Evolutionary conservation across 2,329 filamentous ascomycete genomes (phyloP).

Genomic region (Talaromyces sp.): DNA sequence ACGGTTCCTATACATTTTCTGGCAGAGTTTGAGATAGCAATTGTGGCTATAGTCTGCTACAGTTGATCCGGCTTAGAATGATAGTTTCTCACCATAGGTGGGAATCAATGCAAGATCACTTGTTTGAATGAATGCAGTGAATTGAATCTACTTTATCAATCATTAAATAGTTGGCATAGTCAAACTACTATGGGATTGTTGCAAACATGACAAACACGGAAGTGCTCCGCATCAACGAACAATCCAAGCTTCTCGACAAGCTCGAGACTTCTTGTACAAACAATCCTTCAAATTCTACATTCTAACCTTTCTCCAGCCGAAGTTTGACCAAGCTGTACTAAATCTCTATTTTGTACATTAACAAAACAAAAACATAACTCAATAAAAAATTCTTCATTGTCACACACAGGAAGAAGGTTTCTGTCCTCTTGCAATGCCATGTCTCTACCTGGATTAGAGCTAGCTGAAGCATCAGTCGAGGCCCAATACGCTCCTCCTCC

Average conservation of each 20-base stretch:
- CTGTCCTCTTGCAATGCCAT: conserved; percentile 40
- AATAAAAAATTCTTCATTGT: neutral
- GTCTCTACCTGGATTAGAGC: conserved; percentile 70
- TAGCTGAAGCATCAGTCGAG: conserved; percentile 57
- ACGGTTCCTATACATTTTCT: conserved; percentile 6
- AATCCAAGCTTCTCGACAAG: neutral
- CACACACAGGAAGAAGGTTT: neutral
- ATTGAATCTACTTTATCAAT: neutral
- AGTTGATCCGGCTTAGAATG: neutral
- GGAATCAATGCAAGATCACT: neutral
- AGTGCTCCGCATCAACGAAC: conserved; percentile 1
- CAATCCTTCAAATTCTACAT: neutral
- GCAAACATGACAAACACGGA: conserved; percentile 10
- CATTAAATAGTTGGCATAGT: too few relatives aligned
- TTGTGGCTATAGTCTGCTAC: neutral
- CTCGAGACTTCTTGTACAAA: neutral
- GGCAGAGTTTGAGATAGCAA: neutral
- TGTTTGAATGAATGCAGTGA: neutral
- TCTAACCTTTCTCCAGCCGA: neutral
- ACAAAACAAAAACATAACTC: neutral
- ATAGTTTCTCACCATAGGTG: neutral
- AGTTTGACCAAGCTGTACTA: neutral
- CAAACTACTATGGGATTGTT: neutral
- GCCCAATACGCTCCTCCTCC: conserved; percentile 33
- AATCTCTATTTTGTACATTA: neutral